phyloP scores from a whole-genome alignment of 768 basidiomycete species.

The Hericium rajendrae region DNA sequence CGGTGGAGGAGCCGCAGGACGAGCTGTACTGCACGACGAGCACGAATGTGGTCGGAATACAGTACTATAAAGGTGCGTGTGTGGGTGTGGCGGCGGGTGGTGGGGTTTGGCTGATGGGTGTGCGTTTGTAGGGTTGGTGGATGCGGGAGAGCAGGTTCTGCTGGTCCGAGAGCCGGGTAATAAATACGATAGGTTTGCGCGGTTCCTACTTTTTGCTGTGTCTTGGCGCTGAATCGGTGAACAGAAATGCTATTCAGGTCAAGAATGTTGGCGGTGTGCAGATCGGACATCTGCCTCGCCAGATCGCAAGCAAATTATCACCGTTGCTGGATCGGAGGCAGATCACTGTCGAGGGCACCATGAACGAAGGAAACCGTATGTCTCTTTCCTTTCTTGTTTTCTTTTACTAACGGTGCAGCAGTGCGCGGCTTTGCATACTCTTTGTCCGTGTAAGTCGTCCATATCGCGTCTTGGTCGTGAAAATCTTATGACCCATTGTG shows the following conservation, averaged over 20 bases:
- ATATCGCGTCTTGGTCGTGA: background rate
- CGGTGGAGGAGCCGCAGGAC: constrained; percentile 28
- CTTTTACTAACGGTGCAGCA: constrained; percentile 10
- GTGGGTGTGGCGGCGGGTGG: no score
- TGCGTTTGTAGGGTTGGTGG: constrained; percentile 53
- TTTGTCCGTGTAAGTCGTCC: constrained; percentile 46
- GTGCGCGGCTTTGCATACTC: constrained; percentile 41
- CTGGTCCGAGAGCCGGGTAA: constrained; percentile 62
- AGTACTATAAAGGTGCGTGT: constrained; percentile 62
- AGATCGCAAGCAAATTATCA: constrained; percentile 49
- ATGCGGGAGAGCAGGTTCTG: constrained; percentile 65
- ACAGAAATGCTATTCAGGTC: constrained; percentile 73
- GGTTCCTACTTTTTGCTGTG: no score
- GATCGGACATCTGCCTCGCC: constrained; percentile 73
- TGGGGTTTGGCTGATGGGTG: background rate
- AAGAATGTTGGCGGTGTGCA: constrained; percentile 63
- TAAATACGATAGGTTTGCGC: constrained; percentile 48
- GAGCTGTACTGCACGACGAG: constrained; percentile 56
- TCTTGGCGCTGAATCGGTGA: no score
- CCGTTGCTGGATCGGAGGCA: constrained; percentile 56
- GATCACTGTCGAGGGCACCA: constrained; percentile 65
- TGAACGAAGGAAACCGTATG: constrained; percentile 61
- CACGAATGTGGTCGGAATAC: constrained; percentile 70
- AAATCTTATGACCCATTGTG: background rate
- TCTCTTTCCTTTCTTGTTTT: constrained; percentile 1